Evolutionary conservation across 176 grass and related monocot genomes (phyloP), one percentile per base, ranked within the genome.

Genomic region (Juncus effusus): DNA sequence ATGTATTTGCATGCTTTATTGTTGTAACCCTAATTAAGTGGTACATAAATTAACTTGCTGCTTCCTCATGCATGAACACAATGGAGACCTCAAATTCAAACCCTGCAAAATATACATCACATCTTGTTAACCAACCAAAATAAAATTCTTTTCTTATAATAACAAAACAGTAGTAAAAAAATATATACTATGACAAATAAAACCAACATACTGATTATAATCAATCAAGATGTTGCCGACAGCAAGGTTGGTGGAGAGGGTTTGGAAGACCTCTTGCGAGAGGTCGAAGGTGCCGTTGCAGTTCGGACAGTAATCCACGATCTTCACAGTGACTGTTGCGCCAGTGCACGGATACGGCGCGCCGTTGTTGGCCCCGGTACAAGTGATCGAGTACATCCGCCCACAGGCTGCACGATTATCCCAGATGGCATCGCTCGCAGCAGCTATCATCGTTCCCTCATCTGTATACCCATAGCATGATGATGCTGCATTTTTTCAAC

Each of bases 221-320:
- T 78, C 59, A 75, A 86, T 79, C 42, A 63, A 37, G 63, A 86
- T 86, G 63, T 82, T 86, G 36, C 84, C 79, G 49, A 80, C 75
- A 51, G 77, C 63, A 62, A 40, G 64, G 54, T 86, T 78, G 40
- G 16, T 76, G 56, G 81, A 74, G 51, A 42, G 9, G 49, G 5
- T 8, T 7, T 11, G 7, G 61, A 82, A 86, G 9, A 66, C 84
- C 51, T 86, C 28, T 61, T 54, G 19, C 6, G 84, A 87, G 70
- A 87, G 84, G 70, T 87, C 84, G 16, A 87, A 51, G 16, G 70
- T 79, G 36, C 73, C 62, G 8, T 64, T 41, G 47, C 73, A 76
- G 35, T 54, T 37, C 13, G 70, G 71, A 72, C 77, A 85, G n/a
- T 51, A 35, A 62, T 85, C 83, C 51, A 85, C 77, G 56, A 81